A percentile compares a stretch with the other conserved stretches of the same genome.
phyloP scores from a whole-genome alignment of 2,329 filamentous ascomycete species.

The Didymella pomorum region DNA sequence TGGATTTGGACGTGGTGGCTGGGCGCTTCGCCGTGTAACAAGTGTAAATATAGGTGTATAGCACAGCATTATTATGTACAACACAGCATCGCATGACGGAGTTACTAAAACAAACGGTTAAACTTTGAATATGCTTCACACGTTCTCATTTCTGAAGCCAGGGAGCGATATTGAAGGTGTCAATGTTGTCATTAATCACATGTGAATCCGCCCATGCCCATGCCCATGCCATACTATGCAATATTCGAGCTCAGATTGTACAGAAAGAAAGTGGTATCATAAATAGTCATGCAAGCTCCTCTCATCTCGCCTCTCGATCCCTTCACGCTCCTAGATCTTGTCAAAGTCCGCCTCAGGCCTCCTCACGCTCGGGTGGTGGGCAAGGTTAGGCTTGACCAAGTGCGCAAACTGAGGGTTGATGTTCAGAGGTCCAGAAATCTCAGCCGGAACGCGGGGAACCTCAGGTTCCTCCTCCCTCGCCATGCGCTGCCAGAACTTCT shows the following conservation, averaged over 20 bases:
- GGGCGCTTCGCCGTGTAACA: conserved; percentile 20
- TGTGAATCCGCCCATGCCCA: conserved; percentile 3
- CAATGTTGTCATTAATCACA: conserved; percentile 19
- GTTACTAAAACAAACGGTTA: not conserved
- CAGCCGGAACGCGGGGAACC: conserved; percentile 55
- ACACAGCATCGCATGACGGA: conserved; percentile 2
- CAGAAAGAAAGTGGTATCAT: conserved; percentile 47
- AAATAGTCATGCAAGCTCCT: conserved; percentile 22
- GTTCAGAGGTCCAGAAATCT: conserved; percentile 65
- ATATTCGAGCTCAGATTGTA: conserved; percentile 7
- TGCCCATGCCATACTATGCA: conserved; percentile 3
- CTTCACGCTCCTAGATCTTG: conserved; percentile 31
- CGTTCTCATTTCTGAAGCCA: not conserved
- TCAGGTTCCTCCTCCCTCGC: conserved; percentile 48
- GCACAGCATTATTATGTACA: conserved; percentile 18
- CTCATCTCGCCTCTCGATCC: not conserved
- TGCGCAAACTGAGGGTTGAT: conserved; percentile 62
- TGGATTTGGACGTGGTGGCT: not conserved
- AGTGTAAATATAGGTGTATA: conserved; percentile 29
- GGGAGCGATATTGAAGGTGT: not conserved
- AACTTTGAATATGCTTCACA: not conserved
- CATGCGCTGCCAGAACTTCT: conserved; percentile 44
- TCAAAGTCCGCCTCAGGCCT: conserved; percentile 41
- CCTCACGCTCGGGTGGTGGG: conserved; percentile 60
- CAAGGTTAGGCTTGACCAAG: conserved; percentile 63